These are phyloP conservation scores for Penicillium longicatenatum DNA, from an alignment of 495 filamentous ascomycete genomes.

Conservation along the genomic window DNA sequence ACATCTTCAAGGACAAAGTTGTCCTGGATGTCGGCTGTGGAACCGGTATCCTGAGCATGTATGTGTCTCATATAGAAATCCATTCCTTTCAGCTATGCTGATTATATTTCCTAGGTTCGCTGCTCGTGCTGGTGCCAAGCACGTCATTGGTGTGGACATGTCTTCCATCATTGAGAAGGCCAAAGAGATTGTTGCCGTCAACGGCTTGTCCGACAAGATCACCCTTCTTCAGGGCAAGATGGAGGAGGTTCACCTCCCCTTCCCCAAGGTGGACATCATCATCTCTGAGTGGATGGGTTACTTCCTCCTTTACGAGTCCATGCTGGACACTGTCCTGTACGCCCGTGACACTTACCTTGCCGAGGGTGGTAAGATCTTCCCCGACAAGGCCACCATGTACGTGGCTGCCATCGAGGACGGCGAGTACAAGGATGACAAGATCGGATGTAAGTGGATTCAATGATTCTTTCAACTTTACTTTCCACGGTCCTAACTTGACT, in stretches of 20 bases:
- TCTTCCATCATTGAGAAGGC: slow-evolving; percentile 97
- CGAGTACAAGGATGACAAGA: slow-evolving; percentile 88
- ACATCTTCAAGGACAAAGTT: slow-evolving; percentile 96
- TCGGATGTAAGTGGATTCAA: slow-evolving; percentile 61
- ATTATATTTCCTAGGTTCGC: slow-evolving; percentile 74
- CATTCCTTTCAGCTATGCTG: background rate
- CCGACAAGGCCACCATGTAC: slow-evolving; percentile 88
- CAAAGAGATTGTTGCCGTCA: slow-evolving; percentile 82
- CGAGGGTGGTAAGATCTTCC: slow-evolving; percentile 84
- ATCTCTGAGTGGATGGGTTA: slow-evolving; percentile 99
- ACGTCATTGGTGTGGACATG: slow-evolving; percentile 96
- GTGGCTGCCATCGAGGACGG: slow-evolving; percentile 84
- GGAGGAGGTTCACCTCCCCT: slow-evolving; percentile 90
- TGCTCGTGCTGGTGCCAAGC: slow-evolving; percentile 86
- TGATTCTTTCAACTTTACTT: background rate
- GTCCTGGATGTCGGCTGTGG: slow-evolving; percentile 98
- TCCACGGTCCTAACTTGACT: background rate
- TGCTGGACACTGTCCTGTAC: slow-evolving; percentile 95
- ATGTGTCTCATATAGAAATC: slow-evolving; percentile 30
- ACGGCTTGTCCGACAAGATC: slow-evolving; percentile 81
- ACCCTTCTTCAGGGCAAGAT: slow-evolving; percentile 93
- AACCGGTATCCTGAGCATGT: slow-evolving; percentile 88
- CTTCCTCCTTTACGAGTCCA: slow-evolving; percentile 96
- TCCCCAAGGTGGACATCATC: slow-evolving; percentile 93
- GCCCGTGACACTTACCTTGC: slow-evolving; percentile 89